Conservation (phyloP, 1,139 yeast genomes). For the Debaryomycetaceae sp. region DNA sequence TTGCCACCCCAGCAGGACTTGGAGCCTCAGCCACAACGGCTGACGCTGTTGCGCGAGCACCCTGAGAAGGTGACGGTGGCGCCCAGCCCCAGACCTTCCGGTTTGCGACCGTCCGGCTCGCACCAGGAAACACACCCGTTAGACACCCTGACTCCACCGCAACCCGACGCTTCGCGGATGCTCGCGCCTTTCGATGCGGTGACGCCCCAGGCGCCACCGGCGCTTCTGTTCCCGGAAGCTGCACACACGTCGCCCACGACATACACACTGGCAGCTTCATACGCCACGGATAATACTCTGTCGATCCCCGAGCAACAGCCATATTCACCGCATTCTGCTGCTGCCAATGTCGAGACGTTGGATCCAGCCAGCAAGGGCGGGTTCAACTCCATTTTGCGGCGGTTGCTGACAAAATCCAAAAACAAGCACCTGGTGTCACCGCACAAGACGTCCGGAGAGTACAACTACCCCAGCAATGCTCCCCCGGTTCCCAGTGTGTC, state of each 20-base stretch:
- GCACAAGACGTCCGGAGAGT: constrained; percentile 8
- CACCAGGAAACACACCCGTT: too few species aligned
- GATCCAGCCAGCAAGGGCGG: constrained; percentile 27
- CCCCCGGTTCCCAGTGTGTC: constrained; percentile 17
- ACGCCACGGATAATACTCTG: constrained; percentile 14
- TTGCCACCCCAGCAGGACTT: constrained; percentile 3
- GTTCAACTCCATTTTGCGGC: constrained; percentile 36
- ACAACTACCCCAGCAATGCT: constrained; percentile 5
- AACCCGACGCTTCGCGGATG: too few species aligned
- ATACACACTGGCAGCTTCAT: constrained; percentile 11
- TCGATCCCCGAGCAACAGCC: constrained; percentile 34
- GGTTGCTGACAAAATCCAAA: constrained; percentile 31
- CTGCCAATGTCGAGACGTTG: constrained; percentile 22
- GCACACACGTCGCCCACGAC: constrained; percentile 52
- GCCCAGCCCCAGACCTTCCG: too few species aligned
- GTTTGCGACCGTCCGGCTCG: too few species aligned
- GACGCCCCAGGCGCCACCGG: constrained; percentile 5
- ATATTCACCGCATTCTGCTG: constrained; percentile 25
- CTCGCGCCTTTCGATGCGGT: too few species aligned
- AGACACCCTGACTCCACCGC: too few species aligned
- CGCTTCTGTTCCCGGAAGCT: constrained; percentile 55
- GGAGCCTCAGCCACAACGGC: constrained; percentile 12
- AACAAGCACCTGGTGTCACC: constrained; percentile 11
- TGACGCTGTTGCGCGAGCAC: too few species aligned
- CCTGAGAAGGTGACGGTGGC: too few species aligned